A percentile compares a stretch with the other conserved stretches of the same genome.
These are phyloP conservation scores for Neurospora pannonica DNA, from an alignment of 495 filamentous ascomycete species.

Conservation along the genomic window DNA sequence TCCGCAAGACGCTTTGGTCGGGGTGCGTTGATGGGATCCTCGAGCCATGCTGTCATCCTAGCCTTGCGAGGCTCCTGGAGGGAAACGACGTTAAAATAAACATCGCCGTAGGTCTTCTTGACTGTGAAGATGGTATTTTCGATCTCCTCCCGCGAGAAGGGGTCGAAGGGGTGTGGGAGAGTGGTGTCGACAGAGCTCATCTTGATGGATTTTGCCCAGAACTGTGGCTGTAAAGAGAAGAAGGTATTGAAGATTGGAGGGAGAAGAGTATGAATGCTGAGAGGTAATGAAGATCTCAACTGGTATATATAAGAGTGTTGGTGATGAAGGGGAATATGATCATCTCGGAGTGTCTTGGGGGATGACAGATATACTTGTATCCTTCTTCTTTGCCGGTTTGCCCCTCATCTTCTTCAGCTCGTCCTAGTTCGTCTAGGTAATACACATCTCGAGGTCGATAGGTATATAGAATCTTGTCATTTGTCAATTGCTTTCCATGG, in stretches of 20 bases:
- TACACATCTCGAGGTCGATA: neutral
- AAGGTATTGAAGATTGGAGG: neutral
- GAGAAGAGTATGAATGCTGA: neutral
- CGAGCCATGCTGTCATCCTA: conserved; percentile 78
- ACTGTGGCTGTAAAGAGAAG: too few relatives aligned
- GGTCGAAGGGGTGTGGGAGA: conserved; percentile 71
- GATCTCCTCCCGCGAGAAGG: conserved; percentile 69
- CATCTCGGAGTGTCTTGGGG: neutral
- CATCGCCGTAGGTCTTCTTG: conserved; percentile 56
- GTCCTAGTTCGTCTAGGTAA: neutral
- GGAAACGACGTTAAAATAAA: conserved; percentile 86
- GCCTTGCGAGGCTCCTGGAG: conserved; percentile 80
- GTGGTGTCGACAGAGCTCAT: conserved; percentile 14
- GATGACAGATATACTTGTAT: neutral
- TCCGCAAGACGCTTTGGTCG: conserved; percentile 70
- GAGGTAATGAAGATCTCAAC: neutral
- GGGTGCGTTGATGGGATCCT: conserved; percentile 46
- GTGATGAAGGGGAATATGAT: neutral
- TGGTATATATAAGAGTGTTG: neutral
- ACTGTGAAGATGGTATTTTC: conserved; percentile 61
- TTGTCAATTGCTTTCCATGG: neutral
- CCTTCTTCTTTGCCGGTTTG: neutral
- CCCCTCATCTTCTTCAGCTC: neutral
- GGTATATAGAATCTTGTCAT: neutral
- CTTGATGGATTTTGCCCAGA: neutral